phyloP scores from a whole-genome alignment of 768 basidiomycete genomes.

The Serendipita sp. region DNA sequence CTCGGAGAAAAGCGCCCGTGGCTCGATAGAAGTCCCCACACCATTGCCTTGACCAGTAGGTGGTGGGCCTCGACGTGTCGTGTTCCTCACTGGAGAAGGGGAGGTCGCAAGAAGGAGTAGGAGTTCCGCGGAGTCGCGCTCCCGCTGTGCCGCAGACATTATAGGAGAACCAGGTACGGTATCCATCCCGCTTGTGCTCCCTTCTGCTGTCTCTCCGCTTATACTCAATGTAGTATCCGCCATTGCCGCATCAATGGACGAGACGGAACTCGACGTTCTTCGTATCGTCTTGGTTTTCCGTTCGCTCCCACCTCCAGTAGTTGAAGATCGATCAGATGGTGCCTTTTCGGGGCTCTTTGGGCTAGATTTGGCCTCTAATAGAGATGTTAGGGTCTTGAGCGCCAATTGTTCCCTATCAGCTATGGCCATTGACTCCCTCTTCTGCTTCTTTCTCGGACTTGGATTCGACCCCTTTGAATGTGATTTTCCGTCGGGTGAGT shows the following conservation, averaged over 20 bases:
- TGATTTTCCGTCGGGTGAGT: not conserved
- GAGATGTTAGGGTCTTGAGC: not conserved
- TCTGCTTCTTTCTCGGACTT: not conserved
- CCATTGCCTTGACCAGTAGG: not conserved
- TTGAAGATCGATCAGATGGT: not conserved
- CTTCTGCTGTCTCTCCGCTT: not conserved
- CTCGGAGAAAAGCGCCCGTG: not conserved
- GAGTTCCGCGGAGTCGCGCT: constrained; percentile 59
- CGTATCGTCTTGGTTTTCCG: not conserved
- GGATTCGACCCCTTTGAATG: not conserved
- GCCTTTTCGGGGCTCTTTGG: not conserved
- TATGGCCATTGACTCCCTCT: not conserved
- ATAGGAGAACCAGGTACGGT: not conserved
- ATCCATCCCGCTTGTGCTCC: not conserved
- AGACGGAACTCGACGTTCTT: not conserved
- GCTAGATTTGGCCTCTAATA: not conserved
- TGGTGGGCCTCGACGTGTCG: constrained; percentile 8
- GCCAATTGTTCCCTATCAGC: constrained; percentile 1
- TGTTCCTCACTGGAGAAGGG: constrained; percentile 46
- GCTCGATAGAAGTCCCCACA: not conserved
- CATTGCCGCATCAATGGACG: constrained; percentile 4
- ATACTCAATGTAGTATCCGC: not conserved
- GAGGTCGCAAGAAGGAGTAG: constrained; percentile 77
- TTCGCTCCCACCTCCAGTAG: not conserved
- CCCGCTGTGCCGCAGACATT: not conserved